Evolutionary conservation across 176 grass and related monocot genomes (phyloP), one percentile per base, ranked within the genome.

Genomic region (Areca catechu): DNA sequence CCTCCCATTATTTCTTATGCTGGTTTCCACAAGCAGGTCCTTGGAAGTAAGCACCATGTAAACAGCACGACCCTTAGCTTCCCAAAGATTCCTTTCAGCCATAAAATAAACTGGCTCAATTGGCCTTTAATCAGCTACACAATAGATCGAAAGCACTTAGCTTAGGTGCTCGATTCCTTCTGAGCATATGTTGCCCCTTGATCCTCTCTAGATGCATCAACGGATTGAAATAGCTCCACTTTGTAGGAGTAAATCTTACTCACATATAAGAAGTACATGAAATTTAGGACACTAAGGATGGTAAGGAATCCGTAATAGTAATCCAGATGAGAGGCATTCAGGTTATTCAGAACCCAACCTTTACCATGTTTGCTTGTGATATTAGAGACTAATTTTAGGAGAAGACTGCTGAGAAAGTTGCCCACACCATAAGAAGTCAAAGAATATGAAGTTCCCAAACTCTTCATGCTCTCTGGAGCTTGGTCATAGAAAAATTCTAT

Each of bases 401-500:
- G 1, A 48, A 70, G 72, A 73, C 80, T 85, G 76, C 86, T 97
- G 15, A 97, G 65, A 23, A 97, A 64, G 76, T 71, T 91, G 0
- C 92, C 86, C 5, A 67, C 59, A 70, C 83, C 86, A 65, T 82
- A 77, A 16, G 86, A 86, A 61, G 78, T 75, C 25, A 82, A 51
- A 48, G 80, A 65, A 74, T 79, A 52, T 20, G 92, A 85, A 27
- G 86, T 82, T 20, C 83, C 86, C 4, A 97, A n/a, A 60, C 86
- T 91, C 71, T 91, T 97, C 86, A 91, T 88, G 78, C 83, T 85
- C 20, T 86, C 85, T 6, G 90, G 90, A 15, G 90, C 74, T 84
- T 95, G 85, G 77, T 95, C 85, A 58, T 89, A 95, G 79, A 95
- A 95, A 60, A 95, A 89, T 66, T 95, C 90, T n/a, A 83, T 71